phyloP scores from a whole-genome alignment of 1,284 basidiomycete genomes.

The Trichosporon coremiiforme region DNA sequence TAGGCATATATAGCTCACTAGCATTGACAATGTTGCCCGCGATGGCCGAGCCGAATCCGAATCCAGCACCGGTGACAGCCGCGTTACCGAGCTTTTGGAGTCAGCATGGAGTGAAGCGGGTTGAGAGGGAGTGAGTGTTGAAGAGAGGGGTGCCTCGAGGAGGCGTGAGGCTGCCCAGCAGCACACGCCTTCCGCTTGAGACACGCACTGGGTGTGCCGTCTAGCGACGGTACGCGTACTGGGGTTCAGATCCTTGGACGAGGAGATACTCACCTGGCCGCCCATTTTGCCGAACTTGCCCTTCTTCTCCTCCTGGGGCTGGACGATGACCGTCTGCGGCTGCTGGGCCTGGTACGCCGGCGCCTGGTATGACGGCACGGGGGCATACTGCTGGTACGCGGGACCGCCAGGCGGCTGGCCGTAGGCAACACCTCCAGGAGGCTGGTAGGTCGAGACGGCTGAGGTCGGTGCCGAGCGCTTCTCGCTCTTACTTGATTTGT shows the following conservation, averaged over 20 bases:
- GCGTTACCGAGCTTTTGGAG: constrained; percentile 38
- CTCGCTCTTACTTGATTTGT: constrained; percentile 1
- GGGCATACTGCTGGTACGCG: constrained; percentile 11
- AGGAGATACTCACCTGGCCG: constrained; percentile 36
- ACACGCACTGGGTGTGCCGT: not conserved
- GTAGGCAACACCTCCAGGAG: constrained; percentile 20
- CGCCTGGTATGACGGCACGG: constrained; percentile 20
- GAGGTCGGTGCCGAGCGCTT: constrained; percentile 1
- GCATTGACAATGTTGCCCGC: constrained; percentile 37
- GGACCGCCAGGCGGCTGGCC: constrained; percentile 29
- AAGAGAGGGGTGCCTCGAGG: not conserved
- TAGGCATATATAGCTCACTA: constrained; percentile 24
- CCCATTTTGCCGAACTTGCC: constrained; percentile 49
- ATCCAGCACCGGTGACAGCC: constrained; percentile 44
- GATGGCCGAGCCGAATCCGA: constrained; percentile 41
- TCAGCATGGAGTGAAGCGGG: constrained; percentile 1
- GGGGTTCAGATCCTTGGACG: not conserved
- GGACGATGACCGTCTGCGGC: constrained; percentile 32
- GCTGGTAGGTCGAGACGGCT: constrained; percentile 17
- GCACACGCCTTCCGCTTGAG: not conserved
- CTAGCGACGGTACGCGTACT: not conserved
- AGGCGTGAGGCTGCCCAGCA: not conserved
- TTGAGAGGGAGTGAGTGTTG: not conserved
- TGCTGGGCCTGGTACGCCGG: constrained; percentile 30
- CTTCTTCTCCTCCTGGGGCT: constrained; percentile 38